A percentile compares a stretch with the other conserved stretches of the same genome.
Evolutionary conservation across 2,329 filamentous ascomycete genomes (phyloP).

Genomic region (Clonostachys solani): DNA sequence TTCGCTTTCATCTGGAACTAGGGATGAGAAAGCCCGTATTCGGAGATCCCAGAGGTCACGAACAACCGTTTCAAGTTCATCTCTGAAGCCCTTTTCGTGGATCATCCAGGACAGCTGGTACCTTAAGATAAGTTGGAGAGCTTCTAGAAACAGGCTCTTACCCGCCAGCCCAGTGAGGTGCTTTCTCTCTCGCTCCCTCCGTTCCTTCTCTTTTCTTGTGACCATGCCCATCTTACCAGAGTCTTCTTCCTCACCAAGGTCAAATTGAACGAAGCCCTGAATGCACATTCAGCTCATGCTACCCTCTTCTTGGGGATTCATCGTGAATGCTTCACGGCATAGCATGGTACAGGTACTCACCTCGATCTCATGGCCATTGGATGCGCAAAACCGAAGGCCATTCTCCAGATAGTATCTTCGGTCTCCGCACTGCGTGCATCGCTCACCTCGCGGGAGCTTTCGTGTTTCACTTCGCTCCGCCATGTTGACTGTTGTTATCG

Average conservation of each 20-base stretch:
- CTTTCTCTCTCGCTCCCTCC: conserved; percentile 44
- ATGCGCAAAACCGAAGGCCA: conserved; percentile 68
- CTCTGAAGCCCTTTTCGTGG: conserved; percentile 57
- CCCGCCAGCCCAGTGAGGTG: conserved; percentile 64
- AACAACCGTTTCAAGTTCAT: conserved; percentile 73
- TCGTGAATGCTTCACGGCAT: background rate
- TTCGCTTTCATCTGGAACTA: conserved; percentile 17
- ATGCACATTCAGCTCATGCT: too few species aligned
- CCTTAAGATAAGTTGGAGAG: conserved; percentile 78
- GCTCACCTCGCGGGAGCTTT: conserved; percentile 47
- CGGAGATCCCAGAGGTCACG: conserved; percentile 83
- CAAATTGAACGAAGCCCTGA: conserved; percentile 51
- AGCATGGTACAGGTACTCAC: conserved; percentile 31
- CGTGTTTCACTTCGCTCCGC: conserved; percentile 36
- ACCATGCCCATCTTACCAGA: conserved; percentile 57
- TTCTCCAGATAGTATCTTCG: conserved; percentile 69
- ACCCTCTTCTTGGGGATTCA: too few species aligned
- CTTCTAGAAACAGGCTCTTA: conserved; percentile 76
- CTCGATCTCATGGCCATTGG: conserved; percentile 75
- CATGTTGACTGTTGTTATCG: conserved; percentile 19
- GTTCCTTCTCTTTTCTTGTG: conserved; percentile 53
- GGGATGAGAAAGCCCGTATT: conserved; percentile 36
- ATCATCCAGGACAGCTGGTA: conserved; percentile 77
- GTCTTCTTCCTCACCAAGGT: conserved; percentile 65
- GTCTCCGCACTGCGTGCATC: conserved; percentile 64